phyloP scores from a whole-genome alignment of 1,284 basidiomycete species.

The Hymenochaete sp. region DNA sequence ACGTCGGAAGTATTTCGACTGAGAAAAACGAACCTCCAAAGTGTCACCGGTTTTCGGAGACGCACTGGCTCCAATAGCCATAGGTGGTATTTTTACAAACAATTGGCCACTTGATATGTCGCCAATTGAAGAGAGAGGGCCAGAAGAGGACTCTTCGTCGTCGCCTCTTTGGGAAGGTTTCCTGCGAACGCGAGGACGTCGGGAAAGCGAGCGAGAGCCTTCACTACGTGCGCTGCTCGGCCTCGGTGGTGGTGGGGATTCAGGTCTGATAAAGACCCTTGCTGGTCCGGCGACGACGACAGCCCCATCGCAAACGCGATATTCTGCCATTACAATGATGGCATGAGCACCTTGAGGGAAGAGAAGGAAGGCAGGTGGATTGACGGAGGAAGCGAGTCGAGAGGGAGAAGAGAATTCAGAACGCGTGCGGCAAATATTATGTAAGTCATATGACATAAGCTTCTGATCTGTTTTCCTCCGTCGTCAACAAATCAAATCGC shows the following conservation, averaged over 20 bases:
- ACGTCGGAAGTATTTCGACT: not conserved
- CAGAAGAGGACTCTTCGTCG: conserved; percentile 14
- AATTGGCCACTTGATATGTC: conserved; percentile 16
- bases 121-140: conserved; percentile 10
- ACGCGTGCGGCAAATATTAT: too few relatives aligned
- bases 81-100: conserved; percentile 16
- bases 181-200: conserved; percentile 14
- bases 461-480: too few relatives aligned
- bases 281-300: conserved; percentile 9
- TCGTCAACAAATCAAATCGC: too few relatives aligned
- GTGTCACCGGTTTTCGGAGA: conserved; percentile 10
- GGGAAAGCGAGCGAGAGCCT: conserved; percentile 8
- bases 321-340: conserved; percentile 11
- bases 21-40: conserved; percentile 4
- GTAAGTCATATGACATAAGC: too few relatives aligned
- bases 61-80: conserved; percentile 3
- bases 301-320: conserved; percentile 4
- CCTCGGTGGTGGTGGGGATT: not conserved
- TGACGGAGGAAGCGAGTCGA: too few relatives aligned
- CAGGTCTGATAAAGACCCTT: not conserved
- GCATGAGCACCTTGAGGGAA: too few relatives aligned
- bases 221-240: conserved; percentile 10
- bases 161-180: conserved; percentile 6
- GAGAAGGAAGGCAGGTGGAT: too few relatives aligned
- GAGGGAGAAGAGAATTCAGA: too few relatives aligned